A percentile compares a stretch with the other conserved stretches of the same genome.
These are phyloP conservation scores for Panaeolus papilionaceus DNA, from an alignment of 768 basidiomycete genomes.

Conservation along the genomic window DNA sequence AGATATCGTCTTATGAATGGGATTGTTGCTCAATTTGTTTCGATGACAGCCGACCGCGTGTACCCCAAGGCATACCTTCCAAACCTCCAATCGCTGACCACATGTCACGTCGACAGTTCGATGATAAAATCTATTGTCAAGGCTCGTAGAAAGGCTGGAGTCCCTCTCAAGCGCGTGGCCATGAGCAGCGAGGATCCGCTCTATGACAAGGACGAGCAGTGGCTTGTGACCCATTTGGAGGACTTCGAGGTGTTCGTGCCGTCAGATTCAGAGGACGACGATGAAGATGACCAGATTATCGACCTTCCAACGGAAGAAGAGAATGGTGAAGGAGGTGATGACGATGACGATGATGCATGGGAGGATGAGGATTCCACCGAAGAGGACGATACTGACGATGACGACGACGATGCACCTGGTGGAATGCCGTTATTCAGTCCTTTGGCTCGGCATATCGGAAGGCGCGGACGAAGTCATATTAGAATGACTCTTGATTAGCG, in stretches of 20 bases:
- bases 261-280: constrained; percentile 2
- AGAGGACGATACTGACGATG: not conserved
- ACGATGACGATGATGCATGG: constrained; percentile 1
- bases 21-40: not conserved
- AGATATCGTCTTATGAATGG: not conserved
- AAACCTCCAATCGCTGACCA: constrained; percentile 3
- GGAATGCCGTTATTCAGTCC: constrained; percentile 7
- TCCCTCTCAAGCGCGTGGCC: constrained; percentile 3
- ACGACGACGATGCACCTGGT: not conserved
- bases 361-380: not conserved
- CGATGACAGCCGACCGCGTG: not conserved
- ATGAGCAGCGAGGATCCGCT: not conserved
- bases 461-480: not conserved
- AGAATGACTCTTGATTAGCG: constrained; percentile 7
- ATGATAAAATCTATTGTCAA: not conserved
- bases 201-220: not conserved
- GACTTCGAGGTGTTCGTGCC: constrained; percentile 1
- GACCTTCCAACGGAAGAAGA: not conserved
- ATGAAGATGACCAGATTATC: not conserved
- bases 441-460: constrained; percentile 1
- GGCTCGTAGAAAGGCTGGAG: constrained; percentile 6
- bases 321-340: not conserved
- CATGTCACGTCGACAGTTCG: constrained; percentile 1
- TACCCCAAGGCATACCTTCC: constrained; percentile 6
- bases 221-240: not conserved